Evolutionary conservation across 1,284 basidiomycete species (phyloP), one percentile per base, ranked within the genome.

Genomic region (Coniferiporia weirii): DNA sequence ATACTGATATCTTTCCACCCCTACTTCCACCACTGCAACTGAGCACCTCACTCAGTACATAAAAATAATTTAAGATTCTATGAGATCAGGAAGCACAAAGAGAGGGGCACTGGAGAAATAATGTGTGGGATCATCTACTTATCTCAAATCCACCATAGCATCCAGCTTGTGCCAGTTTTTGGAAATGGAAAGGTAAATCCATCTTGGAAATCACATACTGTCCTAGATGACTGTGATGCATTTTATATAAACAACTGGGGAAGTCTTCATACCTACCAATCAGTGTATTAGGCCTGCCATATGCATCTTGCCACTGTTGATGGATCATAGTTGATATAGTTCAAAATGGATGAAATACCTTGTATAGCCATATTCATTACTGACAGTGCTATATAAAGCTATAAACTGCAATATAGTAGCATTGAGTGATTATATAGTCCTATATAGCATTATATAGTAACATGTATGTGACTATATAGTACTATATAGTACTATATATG

Each of bases 181-280:
- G 47, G 47, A 6, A 10, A 20, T 49, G 19, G 27, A 10, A 20
- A 13, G 27, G 27, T 8, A 20, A 32, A 49, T 19, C 19, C 12
- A 19, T 49, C 47, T 20, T 49, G 47, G 47, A 49, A 20, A 19
- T 13, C 19, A 15, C 13, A 12, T 15, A 49, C 10, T 20, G 47
- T 49, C 19, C 19, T 49, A 19, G 47, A 49, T 32, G 19, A 49
- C 19, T 49, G 47, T 32, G 47, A 49, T 12, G 3, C 19, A 20
- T 49, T 49, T 19, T 49, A 49, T 49, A 49, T 49, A 49, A 49
- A 49, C 19, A 49, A 49, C 19, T 15, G 12, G 47, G 47, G 47
- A 12, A 49, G 47, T 49, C 47, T 49, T 49, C 47, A 32, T 20
- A 49, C 47, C 12, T 49, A 49, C 19, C 47, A 49, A 19, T 49